These are phyloP conservation scores for Penicillium silybi DNA, from an alignment of 495 filamentous ascomycete genomes.

Conservation along the genomic window DNA sequence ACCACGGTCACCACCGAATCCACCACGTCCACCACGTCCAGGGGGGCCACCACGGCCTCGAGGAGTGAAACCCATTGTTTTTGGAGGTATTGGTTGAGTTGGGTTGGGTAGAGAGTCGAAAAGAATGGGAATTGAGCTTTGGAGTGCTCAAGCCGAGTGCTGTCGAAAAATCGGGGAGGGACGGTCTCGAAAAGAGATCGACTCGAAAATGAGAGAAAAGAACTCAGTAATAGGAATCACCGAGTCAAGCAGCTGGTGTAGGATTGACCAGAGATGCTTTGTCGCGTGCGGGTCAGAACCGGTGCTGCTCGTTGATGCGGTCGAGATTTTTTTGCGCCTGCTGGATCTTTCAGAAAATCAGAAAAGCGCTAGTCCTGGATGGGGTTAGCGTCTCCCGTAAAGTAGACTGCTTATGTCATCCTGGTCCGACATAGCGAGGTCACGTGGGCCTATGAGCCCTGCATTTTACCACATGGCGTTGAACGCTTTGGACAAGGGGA, in stretches of 20 bases:
- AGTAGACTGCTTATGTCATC: conserved; percentile 25
- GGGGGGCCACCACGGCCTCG: conserved; percentile 33
- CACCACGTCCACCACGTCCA: conserved; percentile 25
- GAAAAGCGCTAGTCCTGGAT: conserved; percentile 31
- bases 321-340: conserved; percentile 46
- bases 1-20: conserved; percentile 10
- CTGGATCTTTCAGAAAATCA: conserved; percentile 47
- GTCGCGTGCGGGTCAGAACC: conserved; percentile 34
- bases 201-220: conserved; percentile 7
- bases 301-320: conserved; percentile 43
- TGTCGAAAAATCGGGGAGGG: conserved; percentile 14
- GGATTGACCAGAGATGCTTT: conserved; percentile 24
- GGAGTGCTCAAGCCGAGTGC: conserved; percentile 22
- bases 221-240: conserved; percentile 12
- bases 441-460: conserved; percentile 35
- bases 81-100: conserved; percentile 13
- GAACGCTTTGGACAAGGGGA: neutral
- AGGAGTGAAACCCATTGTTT: conserved; percentile 42
- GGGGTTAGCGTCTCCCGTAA: conserved; percentile 22
- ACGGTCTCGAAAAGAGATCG: conserved; percentile 14
- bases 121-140: conserved; percentile 23
- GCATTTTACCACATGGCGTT: neutral
- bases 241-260: conserved; percentile 20
- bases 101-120: conserved; percentile 9
- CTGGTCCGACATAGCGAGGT: conserved; percentile 17